phyloP scores from a whole-genome alignment of 352 stramenopile species.

The Elongisporangium senticosum region DNA sequence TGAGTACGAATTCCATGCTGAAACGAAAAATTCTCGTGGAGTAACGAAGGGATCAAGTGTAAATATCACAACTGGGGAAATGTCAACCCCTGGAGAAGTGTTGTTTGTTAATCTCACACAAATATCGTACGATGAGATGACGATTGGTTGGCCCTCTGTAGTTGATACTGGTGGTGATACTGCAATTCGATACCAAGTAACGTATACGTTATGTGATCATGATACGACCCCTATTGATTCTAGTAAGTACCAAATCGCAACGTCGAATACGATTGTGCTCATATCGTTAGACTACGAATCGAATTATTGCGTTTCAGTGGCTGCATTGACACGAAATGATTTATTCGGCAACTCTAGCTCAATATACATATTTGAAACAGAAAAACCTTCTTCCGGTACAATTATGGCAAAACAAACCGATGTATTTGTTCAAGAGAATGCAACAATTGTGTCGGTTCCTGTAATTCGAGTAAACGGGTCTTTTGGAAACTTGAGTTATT shows the following conservation, averaged over 20 bases:
- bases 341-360: slow-evolving; percentile 20
- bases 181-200: slow-evolving; percentile 35
- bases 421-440: slow-evolving; percentile 26
- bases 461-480: slow-evolving; percentile 46
- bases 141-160: slow-evolving; percentile 29
- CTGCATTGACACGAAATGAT: slow-evolving; percentile 25
- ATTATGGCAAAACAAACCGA: slow-evolving; percentile 16
- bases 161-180: slow-evolving; percentile 39
- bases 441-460: slow-evolving; percentile 15
- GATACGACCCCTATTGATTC: slow-evolving; percentile 8
- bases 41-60: slow-evolving; percentile 18
- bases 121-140: slow-evolving; percentile 28
- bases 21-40: slow-evolving; percentile 27
- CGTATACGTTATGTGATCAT: slow-evolving; percentile 25
- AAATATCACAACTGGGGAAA: slow-evolving; percentile 19
- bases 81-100: slow-evolving; percentile 33
- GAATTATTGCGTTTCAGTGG: slow-evolving; percentile 27
- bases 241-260: slow-evolving; percentile 1
- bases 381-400: slow-evolving; percentile 24
- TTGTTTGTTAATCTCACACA: slow-evolving; percentile 14
- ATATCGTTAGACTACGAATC: slow-evolving; percentile 23
- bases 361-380: slow-evolving; percentile 20
- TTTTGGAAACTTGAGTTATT: slow-evolving; percentile 30
- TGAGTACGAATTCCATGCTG: slow-evolving; percentile 32
- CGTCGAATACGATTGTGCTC: slow-evolving; percentile 13